Percentiles rank a stretch among this genome's conserved stretches.
Conservation (phyloP, 495 filamentous ascomycete species). For the Aspergillus affinis region DNA sequence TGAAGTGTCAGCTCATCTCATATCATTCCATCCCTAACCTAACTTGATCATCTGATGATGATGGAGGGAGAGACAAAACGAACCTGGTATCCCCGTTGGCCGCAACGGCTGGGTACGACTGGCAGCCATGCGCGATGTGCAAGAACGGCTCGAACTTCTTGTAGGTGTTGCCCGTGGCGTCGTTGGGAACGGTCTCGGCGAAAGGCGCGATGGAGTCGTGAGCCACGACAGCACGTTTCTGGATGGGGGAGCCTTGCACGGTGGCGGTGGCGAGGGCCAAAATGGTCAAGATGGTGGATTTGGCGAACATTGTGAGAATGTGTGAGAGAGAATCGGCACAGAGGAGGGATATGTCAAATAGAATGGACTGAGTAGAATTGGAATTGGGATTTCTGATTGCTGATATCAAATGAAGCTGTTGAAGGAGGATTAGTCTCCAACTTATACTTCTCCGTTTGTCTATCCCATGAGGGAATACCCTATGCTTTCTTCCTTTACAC, state of each 20-base stretch:
- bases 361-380: too few species aligned
- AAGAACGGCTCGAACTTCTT: conserved; percentile 11
- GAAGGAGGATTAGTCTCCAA: too few species aligned
- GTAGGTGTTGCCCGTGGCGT: conserved; percentile 6
- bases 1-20: too few species aligned
- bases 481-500: too few species aligned
- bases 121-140: conserved; percentile 13
- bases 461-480: too few species aligned
- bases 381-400: too few species aligned
- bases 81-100: conserved; percentile 10
- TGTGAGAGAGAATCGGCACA: too few species aligned
- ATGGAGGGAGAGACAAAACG: neutral
- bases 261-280: neutral
- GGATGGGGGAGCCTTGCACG: neutral
- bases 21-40: too few species aligned
- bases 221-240: conserved; percentile 3
- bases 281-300: conserved; percentile 1
- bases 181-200: conserved; percentile 4
- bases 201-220: conserved; percentile 8
- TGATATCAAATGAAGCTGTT: too few species aligned
- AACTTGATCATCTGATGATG: too few species aligned
- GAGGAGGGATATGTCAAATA: too few species aligned
- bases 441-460: too few species aligned
- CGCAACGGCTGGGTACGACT: conserved; percentile 11
- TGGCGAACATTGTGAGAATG: conserved; percentile 1